phyloP scores from a whole-genome alignment of 768 basidiomycete species.

The Rhodosporidiobolus sp. region DNA sequence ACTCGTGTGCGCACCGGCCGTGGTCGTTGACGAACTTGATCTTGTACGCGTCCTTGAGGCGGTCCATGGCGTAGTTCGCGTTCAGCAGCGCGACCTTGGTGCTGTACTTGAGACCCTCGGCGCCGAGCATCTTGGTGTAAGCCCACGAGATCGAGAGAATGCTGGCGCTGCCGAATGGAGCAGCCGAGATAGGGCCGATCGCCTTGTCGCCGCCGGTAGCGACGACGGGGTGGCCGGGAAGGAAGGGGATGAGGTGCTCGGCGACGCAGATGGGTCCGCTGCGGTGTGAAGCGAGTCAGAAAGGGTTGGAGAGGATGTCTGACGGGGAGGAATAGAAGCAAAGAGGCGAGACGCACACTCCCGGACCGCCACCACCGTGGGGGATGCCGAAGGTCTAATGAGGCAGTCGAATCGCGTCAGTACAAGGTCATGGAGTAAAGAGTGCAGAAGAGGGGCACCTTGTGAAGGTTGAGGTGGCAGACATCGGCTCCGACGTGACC shows the following conservation, averaged over 20 bases:
- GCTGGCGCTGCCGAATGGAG: constrained; percentile 90
- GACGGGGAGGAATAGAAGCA: not conserved
- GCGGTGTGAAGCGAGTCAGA: constrained; percentile 40
- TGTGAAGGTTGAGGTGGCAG: constrained; percentile 96
- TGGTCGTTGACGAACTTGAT: constrained; percentile 86
- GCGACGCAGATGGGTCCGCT: constrained; percentile 82
- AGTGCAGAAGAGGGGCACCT: constrained; percentile 66
- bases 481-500: constrained; percentile 96
- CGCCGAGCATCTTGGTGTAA: constrained; percentile 99
- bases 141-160: constrained; percentile 98
- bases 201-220: constrained; percentile 64
- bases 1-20: constrained; percentile 89
- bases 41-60: constrained; percentile 77
- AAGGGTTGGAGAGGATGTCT: not conserved
- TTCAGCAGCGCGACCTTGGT: constrained; percentile 85
- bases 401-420: too few relatives aligned
- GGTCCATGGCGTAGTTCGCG: constrained; percentile 94
- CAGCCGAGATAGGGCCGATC: constrained; percentile 84
- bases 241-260: constrained; percentile 87
- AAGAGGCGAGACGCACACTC: constrained; percentile 61
- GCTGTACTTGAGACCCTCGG: constrained; percentile 76
- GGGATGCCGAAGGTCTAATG: constrained; percentile 57
- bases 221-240: constrained; percentile 79
- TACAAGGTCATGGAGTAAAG: too few relatives aligned
- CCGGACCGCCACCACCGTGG: constrained; percentile 95